phyloP scores from a whole-genome alignment of 495 filamentous ascomycete species.

The Rhypophila decipiens region DNA sequence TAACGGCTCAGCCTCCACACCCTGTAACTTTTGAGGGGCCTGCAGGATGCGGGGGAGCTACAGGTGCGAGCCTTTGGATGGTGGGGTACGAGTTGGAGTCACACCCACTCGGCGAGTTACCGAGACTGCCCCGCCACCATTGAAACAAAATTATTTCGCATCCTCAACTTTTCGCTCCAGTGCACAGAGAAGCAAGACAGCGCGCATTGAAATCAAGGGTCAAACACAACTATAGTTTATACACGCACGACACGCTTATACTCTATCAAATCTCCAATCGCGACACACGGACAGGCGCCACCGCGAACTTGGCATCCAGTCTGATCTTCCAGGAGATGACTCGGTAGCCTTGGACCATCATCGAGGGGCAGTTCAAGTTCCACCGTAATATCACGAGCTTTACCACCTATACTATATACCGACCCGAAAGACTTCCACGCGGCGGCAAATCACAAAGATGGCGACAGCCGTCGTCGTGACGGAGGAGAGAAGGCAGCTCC shows the following conservation, averaged over 20 bases:
- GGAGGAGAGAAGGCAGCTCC: conserved; percentile 7
- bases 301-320: not conserved
- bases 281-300: too few species aligned
- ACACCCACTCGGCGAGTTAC: too few species aligned
- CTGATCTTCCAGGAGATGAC: conserved; percentile 5
- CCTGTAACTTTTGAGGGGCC: not conserved
- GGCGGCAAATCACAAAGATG: not conserved
- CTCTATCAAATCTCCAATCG: too few species aligned
- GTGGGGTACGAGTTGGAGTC: conserved; percentile 19
- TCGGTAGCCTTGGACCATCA: conserved; percentile 10
- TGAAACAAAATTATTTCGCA: conserved; percentile 8
- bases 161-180: not conserved
- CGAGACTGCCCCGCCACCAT: conserved; percentile 8
- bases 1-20: too few species aligned
- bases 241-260: too few species aligned
- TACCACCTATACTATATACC: too few species aligned
- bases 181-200: too few species aligned
- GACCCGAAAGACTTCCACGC: not conserved
- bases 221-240: too few species aligned
- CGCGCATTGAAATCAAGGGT: too few species aligned
- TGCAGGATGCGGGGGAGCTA: not conserved
- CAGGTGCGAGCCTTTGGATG: not conserved
- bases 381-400: too few species aligned
- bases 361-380: conserved; percentile 11
- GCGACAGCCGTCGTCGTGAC: conserved; percentile 5